Conservation (phyloP, 495 filamentous ascomycete species). For the Neurospora sp. region DNA sequence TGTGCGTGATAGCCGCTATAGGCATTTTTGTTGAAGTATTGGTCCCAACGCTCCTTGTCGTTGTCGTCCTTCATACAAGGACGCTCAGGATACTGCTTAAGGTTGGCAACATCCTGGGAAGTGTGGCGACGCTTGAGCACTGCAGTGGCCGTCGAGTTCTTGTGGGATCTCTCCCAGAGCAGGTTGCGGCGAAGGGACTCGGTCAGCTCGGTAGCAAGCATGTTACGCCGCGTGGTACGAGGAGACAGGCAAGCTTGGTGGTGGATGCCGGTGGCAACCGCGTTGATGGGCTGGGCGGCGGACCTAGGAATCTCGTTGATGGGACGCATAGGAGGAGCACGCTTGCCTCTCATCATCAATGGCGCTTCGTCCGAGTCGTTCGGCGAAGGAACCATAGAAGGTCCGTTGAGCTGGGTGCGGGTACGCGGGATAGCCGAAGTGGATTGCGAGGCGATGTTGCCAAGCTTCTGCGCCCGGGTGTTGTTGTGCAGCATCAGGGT, state of each 20-base stretch:
- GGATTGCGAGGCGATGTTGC: constrained; percentile 62
- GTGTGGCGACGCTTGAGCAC: constrained; percentile 89
- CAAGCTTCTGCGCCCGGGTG: constrained; percentile 54
- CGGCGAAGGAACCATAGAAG: constrained; percentile 63
- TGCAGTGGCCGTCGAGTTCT: constrained; percentile 78
- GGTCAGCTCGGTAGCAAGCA: constrained; percentile 83
- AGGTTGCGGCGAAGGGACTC: constrained; percentile 34
- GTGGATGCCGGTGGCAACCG: constrained; percentile 54
- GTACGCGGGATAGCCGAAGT: constrained; percentile 69
- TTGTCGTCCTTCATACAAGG: constrained; percentile 39
- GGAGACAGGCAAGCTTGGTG: constrained; percentile 68
- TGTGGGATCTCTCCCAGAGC: constrained; percentile 35
- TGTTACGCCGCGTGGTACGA: constrained; percentile 87
- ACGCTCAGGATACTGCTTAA: constrained; percentile 63
- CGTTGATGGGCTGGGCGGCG: constrained; percentile 68
- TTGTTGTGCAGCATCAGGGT: constrained; percentile 73
- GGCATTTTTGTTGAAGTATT: constrained; percentile 38
- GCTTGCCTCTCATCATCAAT: constrained; percentile 52
- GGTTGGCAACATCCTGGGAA: constrained; percentile 74
- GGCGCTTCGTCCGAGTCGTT: constrained; percentile 56
- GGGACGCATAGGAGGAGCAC: constrained; percentile 36
- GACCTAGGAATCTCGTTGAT: constrained; percentile 65
- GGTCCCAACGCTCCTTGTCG: constrained; percentile 42
- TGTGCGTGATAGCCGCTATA: constrained; percentile 42
- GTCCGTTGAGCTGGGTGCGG: constrained; percentile 60